A percentile compares a stretch with the other conserved stretches of the same genome.
These are phyloP conservation scores for Chaetomium olivaceum DNA, from an alignment of 2,329 filamentous ascomycete genomes.

Conservation along the genomic window DNA sequence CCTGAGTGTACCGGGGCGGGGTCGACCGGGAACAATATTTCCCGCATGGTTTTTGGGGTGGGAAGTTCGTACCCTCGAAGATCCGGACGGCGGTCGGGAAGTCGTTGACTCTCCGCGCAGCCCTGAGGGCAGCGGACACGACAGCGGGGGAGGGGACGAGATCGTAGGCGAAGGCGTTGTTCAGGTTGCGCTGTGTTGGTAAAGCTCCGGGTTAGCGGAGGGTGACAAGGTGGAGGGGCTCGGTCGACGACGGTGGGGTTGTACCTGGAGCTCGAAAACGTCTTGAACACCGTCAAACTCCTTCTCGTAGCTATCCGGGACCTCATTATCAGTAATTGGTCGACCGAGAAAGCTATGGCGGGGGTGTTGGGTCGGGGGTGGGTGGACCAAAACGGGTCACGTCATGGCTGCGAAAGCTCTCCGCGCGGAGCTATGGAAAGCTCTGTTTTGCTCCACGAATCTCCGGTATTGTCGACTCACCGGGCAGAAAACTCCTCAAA, in stretches of 20 bases:
- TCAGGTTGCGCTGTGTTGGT: conserved; percentile 74
- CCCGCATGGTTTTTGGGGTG: conserved; percentile 17
- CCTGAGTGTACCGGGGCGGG: background rate
- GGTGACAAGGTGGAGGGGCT: background rate
- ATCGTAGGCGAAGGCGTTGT: conserved; percentile 99
- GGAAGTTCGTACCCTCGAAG: conserved; percentile 78
- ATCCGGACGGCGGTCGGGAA: conserved; percentile 97
- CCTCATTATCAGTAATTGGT: conserved; percentile 43
- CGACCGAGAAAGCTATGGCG: conserved; percentile 12
- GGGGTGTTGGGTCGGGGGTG: conserved; percentile 9
- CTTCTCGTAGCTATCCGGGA: conserved; percentile 84
- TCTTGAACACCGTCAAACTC: conserved; percentile 97
- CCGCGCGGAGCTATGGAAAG: conserved; percentile 25
- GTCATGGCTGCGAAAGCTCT: conserved; percentile 20
- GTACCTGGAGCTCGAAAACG: conserved; percentile 99
- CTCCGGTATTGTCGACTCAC: conserved; percentile 56
- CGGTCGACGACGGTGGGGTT: conserved; percentile 31
- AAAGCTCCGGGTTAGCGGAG: conserved; percentile 23
- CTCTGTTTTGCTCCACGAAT: conserved; percentile 16
- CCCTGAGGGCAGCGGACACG: conserved; percentile 86
- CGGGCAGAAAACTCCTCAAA: conserved; percentile 98
- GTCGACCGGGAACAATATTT: conserved; percentile 1
- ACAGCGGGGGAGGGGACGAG: conserved; percentile 93
- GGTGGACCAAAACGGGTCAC: conserved; percentile 16
- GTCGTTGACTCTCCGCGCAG: conserved; percentile 95